Conservation (phyloP, 176 grass and related monocot species). For the Elymus sibiricus region DNA sequence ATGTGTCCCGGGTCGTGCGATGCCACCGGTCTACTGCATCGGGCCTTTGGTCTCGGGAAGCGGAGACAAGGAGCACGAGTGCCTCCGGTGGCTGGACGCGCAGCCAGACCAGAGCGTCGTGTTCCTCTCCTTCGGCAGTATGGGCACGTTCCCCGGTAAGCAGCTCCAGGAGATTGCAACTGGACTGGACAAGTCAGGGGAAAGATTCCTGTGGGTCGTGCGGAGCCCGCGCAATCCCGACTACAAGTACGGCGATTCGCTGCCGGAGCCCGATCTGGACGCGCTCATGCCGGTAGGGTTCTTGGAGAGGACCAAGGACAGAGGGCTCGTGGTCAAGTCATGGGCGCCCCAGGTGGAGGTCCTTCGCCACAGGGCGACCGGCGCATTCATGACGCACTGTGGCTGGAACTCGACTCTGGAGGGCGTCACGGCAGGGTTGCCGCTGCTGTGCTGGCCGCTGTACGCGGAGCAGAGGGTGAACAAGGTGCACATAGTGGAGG, state of each 20-base stretch:
- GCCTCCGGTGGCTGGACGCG: constrained; percentile 55
- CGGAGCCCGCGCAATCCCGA: constrained; percentile 13
- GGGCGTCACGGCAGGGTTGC: constrained; percentile 32
- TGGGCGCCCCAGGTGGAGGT: constrained; percentile 62
- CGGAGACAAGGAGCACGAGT: constrained; percentile 20
- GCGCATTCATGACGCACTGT: constrained; percentile 25
- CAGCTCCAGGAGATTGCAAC: constrained; percentile 51
- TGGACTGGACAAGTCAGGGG: constrained; percentile 41
- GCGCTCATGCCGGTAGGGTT: constrained; percentile 37
- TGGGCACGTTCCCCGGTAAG: constrained; percentile 35
- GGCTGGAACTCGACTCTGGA: constrained; percentile 52
- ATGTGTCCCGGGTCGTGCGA: constrained; percentile 32
- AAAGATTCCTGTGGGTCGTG: constrained; percentile 60
- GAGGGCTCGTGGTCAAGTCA: constrained; percentile 29
- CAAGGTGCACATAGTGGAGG: constrained; percentile 50
- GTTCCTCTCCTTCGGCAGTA: constrained; percentile 66
- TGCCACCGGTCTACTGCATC: constrained; percentile 38
- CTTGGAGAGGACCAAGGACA: constrained; percentile 22
- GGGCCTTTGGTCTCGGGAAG: constrained; percentile 40
- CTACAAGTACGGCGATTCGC: background rate
- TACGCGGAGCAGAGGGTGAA: constrained; percentile 52
- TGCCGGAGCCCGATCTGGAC: constrained; percentile 31
- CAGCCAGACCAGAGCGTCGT: constrained; percentile 50
- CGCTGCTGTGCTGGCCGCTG: constrained; percentile 50
- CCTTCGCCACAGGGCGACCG: constrained; percentile 38